Conservation (phyloP, 257 asterid genomes). For the Coffea eugenioides region DNA sequence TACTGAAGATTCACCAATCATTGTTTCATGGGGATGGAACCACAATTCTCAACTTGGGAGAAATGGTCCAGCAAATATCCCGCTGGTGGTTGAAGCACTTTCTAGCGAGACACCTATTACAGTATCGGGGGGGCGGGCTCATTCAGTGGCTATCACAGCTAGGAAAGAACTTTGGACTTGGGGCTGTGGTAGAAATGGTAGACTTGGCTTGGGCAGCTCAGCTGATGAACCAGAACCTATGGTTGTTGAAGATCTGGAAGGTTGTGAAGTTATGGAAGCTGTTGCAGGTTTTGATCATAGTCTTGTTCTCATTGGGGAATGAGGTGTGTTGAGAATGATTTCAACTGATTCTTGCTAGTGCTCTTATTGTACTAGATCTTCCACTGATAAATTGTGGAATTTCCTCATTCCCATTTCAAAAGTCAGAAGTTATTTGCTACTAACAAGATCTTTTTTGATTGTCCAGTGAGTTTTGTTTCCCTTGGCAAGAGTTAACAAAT, state of each 20-base stretch:
- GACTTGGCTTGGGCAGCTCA: constrained; percentile 87
- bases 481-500: background rate
- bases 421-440: background rate
- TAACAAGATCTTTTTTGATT: background rate
- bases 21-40: constrained; percentile 97
- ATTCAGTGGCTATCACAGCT: constrained; percentile 63
- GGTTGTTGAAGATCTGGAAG: constrained; percentile 64
- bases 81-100: constrained; percentile 48
- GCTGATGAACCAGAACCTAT: constrained; percentile 68
- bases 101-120: constrained; percentile 46
- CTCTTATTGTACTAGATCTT: background rate
- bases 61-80: constrained; percentile 51
- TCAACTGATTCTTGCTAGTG: background rate
- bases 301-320: constrained; percentile 57
- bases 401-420: background rate
- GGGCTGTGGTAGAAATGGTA: constrained; percentile 94
- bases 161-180: constrained; percentile 70
- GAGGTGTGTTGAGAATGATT: constrained; percentile 17
- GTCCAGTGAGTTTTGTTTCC: background rate
- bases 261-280: constrained; percentile 60
- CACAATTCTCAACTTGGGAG: constrained; percentile 77
- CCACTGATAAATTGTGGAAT: background rate
- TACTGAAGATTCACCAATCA: constrained; percentile 25
- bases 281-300: constrained; percentile 88
- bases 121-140: constrained; percentile 76